A percentile compares a stretch with the other conserved stretches of the same genome.
These are phyloP conservation scores for Pseudonitzschia multistriata DNA, from an alignment of 108 stramenopile genomes.

Conservation along the genomic window DNA sequence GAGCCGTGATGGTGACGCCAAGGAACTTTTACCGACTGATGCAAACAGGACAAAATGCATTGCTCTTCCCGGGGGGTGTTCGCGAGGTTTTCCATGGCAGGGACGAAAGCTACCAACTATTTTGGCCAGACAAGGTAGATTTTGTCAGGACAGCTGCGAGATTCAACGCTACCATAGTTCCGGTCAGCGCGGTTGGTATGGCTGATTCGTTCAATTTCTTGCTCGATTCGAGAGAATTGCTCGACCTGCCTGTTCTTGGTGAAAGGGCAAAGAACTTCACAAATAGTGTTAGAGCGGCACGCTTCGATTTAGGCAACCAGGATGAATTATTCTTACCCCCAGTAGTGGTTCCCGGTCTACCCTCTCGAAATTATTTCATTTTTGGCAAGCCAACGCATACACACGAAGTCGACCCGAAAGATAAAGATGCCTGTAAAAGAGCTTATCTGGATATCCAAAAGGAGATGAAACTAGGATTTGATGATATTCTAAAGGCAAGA, in stretches of 20 bases:
- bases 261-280: conserved; percentile 47
- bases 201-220: conserved; percentile 73
- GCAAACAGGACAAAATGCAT: conserved; percentile 72
- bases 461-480: conserved; percentile 66
- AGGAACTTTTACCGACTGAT: conserved; percentile 86
- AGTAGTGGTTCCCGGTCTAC: conserved; percentile 57
- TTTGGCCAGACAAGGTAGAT: conserved; percentile 91
- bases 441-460: conserved; percentile 56
- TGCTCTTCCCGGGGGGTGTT: conserved; percentile 94
- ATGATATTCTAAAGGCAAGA: conserved; percentile 71
- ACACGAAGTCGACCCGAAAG: conserved; percentile 50
- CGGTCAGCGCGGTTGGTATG: conserved; percentile 87
- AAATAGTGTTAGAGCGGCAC: conserved; percentile 49
- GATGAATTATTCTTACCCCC: conserved; percentile 75
- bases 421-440: conserved; percentile 58
- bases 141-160: conserved; percentile 89
- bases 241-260: conserved; percentile 74
- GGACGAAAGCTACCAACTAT: conserved; percentile 83
- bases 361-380: conserved; percentile 84
- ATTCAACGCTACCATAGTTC: conserved; percentile 92
- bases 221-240: conserved; percentile 61
- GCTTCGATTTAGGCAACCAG: conserved; percentile 52
- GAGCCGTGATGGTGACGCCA: conserved; percentile 91
- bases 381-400: conserved; percentile 79
- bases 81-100: conserved; percentile 82